Conservation (phyloP, 495 filamentous ascomycete genomes). For the Acidiella bohemica region DNA sequence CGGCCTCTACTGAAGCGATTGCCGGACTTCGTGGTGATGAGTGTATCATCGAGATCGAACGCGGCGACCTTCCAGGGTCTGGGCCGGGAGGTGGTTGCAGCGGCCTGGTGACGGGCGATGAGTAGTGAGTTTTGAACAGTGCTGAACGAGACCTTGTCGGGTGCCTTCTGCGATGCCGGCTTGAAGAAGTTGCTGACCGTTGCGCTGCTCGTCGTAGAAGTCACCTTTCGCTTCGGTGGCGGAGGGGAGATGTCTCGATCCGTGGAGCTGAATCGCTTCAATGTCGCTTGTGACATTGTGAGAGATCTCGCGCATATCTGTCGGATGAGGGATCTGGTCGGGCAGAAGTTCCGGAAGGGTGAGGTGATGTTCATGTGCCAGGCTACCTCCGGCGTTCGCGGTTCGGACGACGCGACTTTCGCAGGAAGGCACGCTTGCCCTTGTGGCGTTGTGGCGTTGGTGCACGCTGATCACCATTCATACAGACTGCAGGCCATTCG, state of each 20-base stretch:
- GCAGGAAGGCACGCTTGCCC: no score
- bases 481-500: no score
- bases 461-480: no score
- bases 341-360: no score
- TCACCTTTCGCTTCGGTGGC: conserved; percentile 43
- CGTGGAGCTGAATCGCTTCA: conserved; percentile 21
- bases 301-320: not conserved
- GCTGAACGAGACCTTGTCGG: conserved; percentile 63
- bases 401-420: no score
- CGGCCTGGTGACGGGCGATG: conserved; percentile 49
- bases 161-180: conserved; percentile 71
- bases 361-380: no score
- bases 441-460: no score
- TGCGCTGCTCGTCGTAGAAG: conserved; percentile 62
- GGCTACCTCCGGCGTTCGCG: no score
- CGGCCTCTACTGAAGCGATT: conserved; percentile 58
- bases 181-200: conserved; percentile 78
- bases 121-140: conserved; percentile 56
- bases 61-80: conserved; percentile 54
- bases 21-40: conserved; percentile 68
- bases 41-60: conserved; percentile 88
- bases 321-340: no score
- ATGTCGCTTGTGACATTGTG: conserved; percentile 6
- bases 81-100: conserved; percentile 20
- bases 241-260: conserved; percentile 43